These are phyloP conservation scores for Sambucus nigra DNA, from an alignment of 129 eudicot genomes.

Conservation along the genomic window DNA sequence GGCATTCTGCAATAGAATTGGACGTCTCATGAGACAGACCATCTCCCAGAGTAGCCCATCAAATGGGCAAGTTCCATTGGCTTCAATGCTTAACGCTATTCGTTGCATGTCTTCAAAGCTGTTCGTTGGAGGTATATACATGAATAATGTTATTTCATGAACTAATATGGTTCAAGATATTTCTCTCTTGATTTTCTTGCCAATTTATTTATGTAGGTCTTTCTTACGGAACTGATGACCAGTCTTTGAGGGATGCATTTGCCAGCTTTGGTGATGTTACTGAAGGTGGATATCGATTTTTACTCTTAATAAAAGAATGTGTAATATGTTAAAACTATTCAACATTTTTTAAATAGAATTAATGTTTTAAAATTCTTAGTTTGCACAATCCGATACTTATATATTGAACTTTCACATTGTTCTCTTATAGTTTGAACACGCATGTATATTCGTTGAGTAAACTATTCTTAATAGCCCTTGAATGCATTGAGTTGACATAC, in stretches of 20 bases:
- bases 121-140: slow-evolving; percentile 66
- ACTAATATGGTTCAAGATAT: not conserved
- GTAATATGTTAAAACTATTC: no score
- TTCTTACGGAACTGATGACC: slow-evolving; percentile 61
- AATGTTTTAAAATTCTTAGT: no score
- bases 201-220: slow-evolving; percentile 39
- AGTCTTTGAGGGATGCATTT: slow-evolving; percentile 68
- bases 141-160: not conserved
- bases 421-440: no score
- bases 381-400: no score
- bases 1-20: slow-evolving; percentile 61
- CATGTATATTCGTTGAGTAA: no score
- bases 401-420: no score
- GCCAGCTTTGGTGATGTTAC: slow-evolving; percentile 65
- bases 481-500: no score
- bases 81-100: slow-evolving; percentile 48
- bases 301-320: no score
- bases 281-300: slow-evolving; percentile 56
- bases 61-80: no score
- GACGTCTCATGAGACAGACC: slow-evolving; percentile 47
- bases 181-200: not conserved
- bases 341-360: no score
- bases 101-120: slow-evolving; percentile 82
- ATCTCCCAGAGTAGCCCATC: slow-evolving; percentile 21
- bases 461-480: no score